A percentile compares a stretch with the other conserved stretches of the same genome.
Conservation (phyloP, 2,329 filamentous ascomycete genomes). For the Verruconis gallopava region DNA sequence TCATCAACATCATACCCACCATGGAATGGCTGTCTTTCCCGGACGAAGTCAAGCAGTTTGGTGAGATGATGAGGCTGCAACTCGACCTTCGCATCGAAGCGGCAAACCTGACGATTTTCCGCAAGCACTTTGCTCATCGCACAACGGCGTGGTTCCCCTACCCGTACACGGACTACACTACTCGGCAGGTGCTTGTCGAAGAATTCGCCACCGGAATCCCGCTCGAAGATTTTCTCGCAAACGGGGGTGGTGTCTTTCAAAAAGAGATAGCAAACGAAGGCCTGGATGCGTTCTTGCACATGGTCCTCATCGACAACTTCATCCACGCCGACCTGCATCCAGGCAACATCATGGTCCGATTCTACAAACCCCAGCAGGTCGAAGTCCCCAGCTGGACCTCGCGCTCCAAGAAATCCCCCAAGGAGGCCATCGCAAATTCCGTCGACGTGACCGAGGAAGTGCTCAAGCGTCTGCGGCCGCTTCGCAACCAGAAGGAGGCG, state of each 20-base stretch:
- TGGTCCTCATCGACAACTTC: slow-evolving; percentile 96
- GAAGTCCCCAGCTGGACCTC: slow-evolving; percentile 37
- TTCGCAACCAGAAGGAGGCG: slow-evolving; percentile 49
- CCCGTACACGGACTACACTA: slow-evolving; percentile 84
- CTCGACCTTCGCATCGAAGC: slow-evolving; percentile 90
- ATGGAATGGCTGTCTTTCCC: slow-evolving; percentile 96
- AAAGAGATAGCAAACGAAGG: slow-evolving; percentile 91
- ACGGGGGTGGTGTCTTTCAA: slow-evolving; percentile 84
- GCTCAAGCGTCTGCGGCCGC: slow-evolving; percentile 63
- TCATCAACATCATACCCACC: slow-evolving; percentile 78
- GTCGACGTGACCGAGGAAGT: slow-evolving; percentile 80
- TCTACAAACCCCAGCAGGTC: slow-evolving; percentile 71
- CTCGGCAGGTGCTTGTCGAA: slow-evolving; percentile 81
- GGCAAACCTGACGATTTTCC: slow-evolving; percentile 77
- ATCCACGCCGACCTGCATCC: slow-evolving; percentile 93
- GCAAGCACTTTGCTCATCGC: slow-evolving; percentile 77
- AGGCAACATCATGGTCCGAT: slow-evolving; percentile 98
- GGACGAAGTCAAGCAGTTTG: slow-evolving; percentile 86
- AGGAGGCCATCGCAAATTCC: slow-evolving; percentile 29
- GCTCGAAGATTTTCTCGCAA: slow-evolving; percentile 76
- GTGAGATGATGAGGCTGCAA: slow-evolving; percentile 98
- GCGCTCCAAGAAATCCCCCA: background rate
- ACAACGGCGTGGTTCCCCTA: slow-evolving; percentile 96
- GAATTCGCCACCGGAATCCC: slow-evolving; percentile 95
- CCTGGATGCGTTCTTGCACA: slow-evolving; percentile 87